Percentiles rank a stretch among this genome's conserved stretches.
Conservation (phyloP, 495 filamentous ascomycete species). For the Ramalina intermedia region DNA sequence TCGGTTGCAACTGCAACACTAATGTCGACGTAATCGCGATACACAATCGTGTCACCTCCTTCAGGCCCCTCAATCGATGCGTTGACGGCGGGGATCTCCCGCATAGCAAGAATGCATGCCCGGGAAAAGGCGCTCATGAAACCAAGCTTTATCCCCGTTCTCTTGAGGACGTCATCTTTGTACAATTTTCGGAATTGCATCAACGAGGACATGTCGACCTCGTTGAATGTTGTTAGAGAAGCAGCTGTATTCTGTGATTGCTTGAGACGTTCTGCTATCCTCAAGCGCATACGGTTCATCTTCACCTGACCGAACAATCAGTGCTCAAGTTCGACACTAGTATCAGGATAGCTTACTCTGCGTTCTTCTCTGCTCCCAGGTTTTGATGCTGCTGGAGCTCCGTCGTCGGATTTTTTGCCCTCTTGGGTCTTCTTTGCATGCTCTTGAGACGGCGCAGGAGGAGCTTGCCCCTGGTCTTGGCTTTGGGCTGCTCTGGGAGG, state of each 20-base stretch:
- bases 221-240: slow-evolving; percentile 95
- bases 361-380: slow-evolving; percentile 77
- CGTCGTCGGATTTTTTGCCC: slow-evolving; percentile 17
- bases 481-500: slow-evolving; percentile 26
- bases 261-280: slow-evolving; percentile 94
- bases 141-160: slow-evolving; percentile 91
- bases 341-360: slow-evolving; percentile 44
- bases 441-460: slow-evolving; percentile 31
- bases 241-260: slow-evolving; percentile 98
- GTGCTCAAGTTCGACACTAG: background rate
- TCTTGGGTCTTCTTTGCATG: slow-evolving; percentile 22
- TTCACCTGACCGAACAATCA: slow-evolving; percentile 51
- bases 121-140: slow-evolving; percentile 98
- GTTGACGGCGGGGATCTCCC: slow-evolving; percentile 88
- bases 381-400: slow-evolving; percentile 23
- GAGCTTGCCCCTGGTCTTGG: slow-evolving; percentile 21
- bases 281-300: slow-evolving; percentile 98
- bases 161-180: slow-evolving; percentile 92
- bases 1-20: slow-evolving; percentile 95
- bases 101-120: slow-evolving; percentile 85
- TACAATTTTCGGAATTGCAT: slow-evolving; percentile 96
- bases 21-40: slow-evolving; percentile 94
- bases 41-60: slow-evolving; percentile 94
- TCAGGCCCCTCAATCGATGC: slow-evolving; percentile 93
- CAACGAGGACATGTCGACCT: slow-evolving; percentile 96